Conservation (phyloP, 2,329 filamentous ascomycete genomes). For the Cytospora chrysosperma region DNA sequence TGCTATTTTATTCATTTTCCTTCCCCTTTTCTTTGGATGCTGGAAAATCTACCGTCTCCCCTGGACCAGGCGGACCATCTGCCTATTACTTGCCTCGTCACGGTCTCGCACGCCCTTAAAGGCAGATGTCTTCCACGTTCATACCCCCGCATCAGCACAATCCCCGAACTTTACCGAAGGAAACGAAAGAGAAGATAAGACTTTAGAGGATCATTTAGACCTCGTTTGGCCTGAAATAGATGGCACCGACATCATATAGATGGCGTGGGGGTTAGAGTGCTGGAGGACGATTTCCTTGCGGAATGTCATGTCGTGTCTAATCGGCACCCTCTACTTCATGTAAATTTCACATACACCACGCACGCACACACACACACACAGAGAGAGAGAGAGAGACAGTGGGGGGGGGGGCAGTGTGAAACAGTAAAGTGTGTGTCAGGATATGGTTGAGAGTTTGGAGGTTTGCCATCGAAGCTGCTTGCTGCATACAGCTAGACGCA, state of each 20-base stretch:
- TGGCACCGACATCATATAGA: constrained; percentile 17
- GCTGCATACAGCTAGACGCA: not conserved
- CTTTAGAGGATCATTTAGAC: constrained; percentile 14
- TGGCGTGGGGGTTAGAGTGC: constrained; percentile 5
- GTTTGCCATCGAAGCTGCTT: not conserved
- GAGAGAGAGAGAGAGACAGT: not conserved
- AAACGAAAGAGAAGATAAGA: not conserved
- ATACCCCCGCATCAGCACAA: not conserved
- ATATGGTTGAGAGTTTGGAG: not conserved
- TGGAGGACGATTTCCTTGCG: not conserved
- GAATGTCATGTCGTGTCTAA: not conserved
- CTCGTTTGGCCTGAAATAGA: constrained; percentile 19
- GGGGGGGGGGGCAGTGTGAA: no score
- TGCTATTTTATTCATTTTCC: no score
- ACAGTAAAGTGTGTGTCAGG: not conserved
- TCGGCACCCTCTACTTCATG: not conserved
- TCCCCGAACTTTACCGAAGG: not conserved
- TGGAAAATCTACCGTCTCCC: not conserved
- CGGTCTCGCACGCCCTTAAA: not conserved
- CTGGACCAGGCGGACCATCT: not conserved
- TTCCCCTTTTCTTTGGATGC: constrained; percentile 1
- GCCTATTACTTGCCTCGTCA: not conserved
- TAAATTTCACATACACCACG: not conserved
- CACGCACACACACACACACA: not conserved
- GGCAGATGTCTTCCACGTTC: not conserved